Evolutionary conservation across 2,329 filamentous ascomycete genomes (phyloP), one percentile per base, ranked within the genome.

Genomic region (Parastagonospora nodorum): DNA sequence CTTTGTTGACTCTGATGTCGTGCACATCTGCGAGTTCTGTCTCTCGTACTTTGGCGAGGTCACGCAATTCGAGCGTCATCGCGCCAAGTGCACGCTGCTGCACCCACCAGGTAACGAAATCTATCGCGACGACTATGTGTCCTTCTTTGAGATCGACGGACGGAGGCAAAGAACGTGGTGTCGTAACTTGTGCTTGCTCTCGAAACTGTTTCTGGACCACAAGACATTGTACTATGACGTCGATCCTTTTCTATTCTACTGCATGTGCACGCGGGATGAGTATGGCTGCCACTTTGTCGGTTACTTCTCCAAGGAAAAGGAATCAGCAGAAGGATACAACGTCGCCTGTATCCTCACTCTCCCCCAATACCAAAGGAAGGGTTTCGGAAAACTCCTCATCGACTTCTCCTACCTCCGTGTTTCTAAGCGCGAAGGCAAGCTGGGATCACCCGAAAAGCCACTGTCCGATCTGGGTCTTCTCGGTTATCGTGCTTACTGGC

Each of bases 201-300:
- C 89, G 16, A 99, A 99, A 69, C 90, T 97, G 77, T 99, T 99
- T 71, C 82, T 99, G 32, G 94, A 96, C 60, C 95, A 97, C 74
- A 99, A 99, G 75, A 97, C 94, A 5, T 85, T 99, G 7, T 99
- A 97, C 79, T 99, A 99, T 77, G 94, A 99, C 65, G 94, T 99
- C n/a, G 94, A 99, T 58, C 94, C 94, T 0, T 99, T 99, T 71
- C 78, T 99, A 31, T 99, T 99, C 78, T 99, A 99, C 75, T 93
- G 96, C 73, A 97, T 99, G 93, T 90, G 90, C 24, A 88, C 87
- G 35, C 86, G 89, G 61, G 90, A 92, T 58, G 91, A 96, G 42
- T 88, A 92, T 64, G 94, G 94, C 11, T 94, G 89, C 66, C 94
- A 97, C 68, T 84, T 99, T 42, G 90, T 99, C n/a, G 94, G 94